Base-by-base conservation (phyloP, 2,329 filamentous ascomycete genomes). In the Bimuria novae-zelandiae region DNA sequence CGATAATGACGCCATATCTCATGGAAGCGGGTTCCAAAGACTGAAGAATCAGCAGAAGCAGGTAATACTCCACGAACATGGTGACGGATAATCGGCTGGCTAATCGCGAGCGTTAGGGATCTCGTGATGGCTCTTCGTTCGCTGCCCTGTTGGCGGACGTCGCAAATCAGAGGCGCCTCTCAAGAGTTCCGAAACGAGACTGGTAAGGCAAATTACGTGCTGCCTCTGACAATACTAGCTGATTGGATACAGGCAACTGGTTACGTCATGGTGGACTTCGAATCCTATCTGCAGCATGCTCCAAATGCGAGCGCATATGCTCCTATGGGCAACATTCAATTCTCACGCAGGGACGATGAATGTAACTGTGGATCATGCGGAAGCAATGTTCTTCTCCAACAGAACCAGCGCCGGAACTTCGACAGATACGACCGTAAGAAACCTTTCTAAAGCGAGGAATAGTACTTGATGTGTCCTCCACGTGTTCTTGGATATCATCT, bases 1-100 rank as follows among this genome's bases (percentile, higher is more conserved):
- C 29, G 39, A 55, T 22, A 49, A 49, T n/a, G 32, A 47, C 17
- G 23, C 49, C 6, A 51, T 59, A 19, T 51, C 41, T 27, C 53
- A 56, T 40, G 53, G 56, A 7, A 56, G 48, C 41, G 50, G 53
- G 10, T 56, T 59, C 25, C 49, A 59, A 37, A 30, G 49, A 27
- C 36, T 56, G 12, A 52, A 51, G 32, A 53, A 53, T 23, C 21
- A 41, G 16, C 37, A 27, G 16, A 27, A 25, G 16, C 7, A n/a
- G 21, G 37, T 41, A 32, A 16, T 10, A 5, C n/a, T 37, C 10
- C 16, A 3, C 4, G 35, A 8, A 11, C n/a, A 5, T 11, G 4
- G 19, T 37, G 10, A 3, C 16, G 35, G 14, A 37, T 37, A 5
- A 37, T 37, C n/a, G n/a, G 35, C 16, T 16, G n/a, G 10, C 17